Percentiles rank a stretch among this genome's conserved stretches.
These are phyloP conservation scores for Colletotrichum neosansevieriae DNA, from an alignment of 2,329 filamentous ascomycete species.

Conservation along the genomic window DNA sequence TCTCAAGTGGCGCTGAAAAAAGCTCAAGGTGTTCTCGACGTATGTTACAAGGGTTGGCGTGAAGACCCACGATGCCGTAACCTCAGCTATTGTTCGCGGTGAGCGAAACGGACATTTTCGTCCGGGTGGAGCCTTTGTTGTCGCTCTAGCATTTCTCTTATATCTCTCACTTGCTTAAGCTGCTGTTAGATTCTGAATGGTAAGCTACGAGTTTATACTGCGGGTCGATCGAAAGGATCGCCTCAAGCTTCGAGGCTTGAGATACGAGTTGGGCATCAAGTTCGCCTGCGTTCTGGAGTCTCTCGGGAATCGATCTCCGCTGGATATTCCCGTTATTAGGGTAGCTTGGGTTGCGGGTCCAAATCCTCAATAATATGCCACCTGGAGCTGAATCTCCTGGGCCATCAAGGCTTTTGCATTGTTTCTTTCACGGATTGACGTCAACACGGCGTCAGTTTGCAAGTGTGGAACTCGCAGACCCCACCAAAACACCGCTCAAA, in stretches of 20 bases:
- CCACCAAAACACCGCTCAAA: too few species aligned
- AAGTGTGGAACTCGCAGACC: too few species aligned
- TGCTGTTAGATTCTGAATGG: neutral
- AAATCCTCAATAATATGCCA: neutral
- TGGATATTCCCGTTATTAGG: neutral
- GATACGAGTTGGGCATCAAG: neutral
- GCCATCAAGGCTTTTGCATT: neutral
- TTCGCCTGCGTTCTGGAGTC: neutral
- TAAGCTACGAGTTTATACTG: conserved; percentile 13
- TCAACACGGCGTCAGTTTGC: conserved; percentile 1
- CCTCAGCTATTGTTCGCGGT: neutral
- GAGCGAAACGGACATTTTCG: conserved; percentile 9
- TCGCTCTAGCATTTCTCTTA: neutral
- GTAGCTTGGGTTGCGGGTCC: neutral
- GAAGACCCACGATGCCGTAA: conserved; percentile 4
- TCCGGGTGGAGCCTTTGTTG: conserved; percentile 10
- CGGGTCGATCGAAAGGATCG: conserved; percentile 9
- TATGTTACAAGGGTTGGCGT: conserved; percentile 1
- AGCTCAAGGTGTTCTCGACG: neutral
- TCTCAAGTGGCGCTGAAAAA: neutral
- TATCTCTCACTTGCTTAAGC: neutral
- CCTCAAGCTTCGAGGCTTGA: neutral
- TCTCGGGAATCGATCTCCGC: neutral
- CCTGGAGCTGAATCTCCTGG: neutral
- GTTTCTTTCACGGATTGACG: conserved; percentile 1